These are phyloP conservation scores for Bifiguratus adelaidae DNA, from an alignment of 192 early-diverging fungal species.

Conservation along the genomic window DNA sequence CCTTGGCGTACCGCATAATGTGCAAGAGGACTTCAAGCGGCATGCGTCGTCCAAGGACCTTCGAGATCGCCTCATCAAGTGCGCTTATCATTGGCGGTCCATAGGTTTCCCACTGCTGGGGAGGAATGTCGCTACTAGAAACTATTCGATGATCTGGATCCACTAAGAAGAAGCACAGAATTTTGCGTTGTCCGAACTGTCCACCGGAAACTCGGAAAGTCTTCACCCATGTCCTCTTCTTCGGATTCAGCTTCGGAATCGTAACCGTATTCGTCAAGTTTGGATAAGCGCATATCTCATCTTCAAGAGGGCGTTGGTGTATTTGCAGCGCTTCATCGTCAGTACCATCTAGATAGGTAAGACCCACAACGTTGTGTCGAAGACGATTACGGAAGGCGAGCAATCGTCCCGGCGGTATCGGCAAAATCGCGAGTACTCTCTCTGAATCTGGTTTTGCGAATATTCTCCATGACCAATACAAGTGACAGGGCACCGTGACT, in stretches of 20 bases:
- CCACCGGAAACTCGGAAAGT: too few relatives aligned
- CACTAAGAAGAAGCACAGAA: conserved; percentile 61
- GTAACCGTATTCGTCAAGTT: conserved; percentile 26
- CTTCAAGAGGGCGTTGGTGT: too few relatives aligned
- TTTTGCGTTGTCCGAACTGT: conserved; percentile 55
- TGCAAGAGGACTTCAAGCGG: conserved; percentile 10
- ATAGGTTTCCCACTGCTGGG: conserved; percentile 47
- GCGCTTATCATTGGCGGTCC: not conserved
- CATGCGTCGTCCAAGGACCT: conserved; percentile 17
- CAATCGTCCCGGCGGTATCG: conserved; percentile 39
- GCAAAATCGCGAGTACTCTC: conserved; percentile 26
- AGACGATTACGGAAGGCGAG: conserved; percentile 63
- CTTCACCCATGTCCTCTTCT: too few relatives aligned
- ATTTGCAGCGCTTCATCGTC: too few relatives aligned
- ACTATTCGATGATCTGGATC: conserved; percentile 40
- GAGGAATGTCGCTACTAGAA: conserved; percentile 48
- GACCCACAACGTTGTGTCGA: conserved; percentile 56
- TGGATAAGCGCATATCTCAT: too few relatives aligned
- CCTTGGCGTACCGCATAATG: not conserved
- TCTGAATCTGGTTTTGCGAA: too few relatives aligned
- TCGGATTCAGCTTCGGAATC: too few relatives aligned
- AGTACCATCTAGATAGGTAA: too few relatives aligned
- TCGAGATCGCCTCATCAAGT: conserved; percentile 10
- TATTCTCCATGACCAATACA: too few relatives aligned
- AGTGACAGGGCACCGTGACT: too few relatives aligned